Base-by-base conservation (phyloP, 2,329 filamentous ascomycete species). In the Ilyonectria destructans region DNA sequence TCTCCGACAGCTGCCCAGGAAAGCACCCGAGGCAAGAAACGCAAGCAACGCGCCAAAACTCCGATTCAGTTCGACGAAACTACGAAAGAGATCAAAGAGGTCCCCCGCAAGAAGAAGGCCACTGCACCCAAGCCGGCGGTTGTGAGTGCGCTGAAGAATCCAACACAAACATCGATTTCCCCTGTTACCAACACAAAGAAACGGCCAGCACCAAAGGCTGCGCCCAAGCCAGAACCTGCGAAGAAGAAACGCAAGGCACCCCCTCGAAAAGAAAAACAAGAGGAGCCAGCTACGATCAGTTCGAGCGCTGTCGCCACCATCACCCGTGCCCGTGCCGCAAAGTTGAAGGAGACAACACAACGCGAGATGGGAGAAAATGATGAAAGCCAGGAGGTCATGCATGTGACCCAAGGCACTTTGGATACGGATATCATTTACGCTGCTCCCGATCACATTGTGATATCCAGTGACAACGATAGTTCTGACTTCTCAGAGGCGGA, bases 41-140 rank as follows among this genome's bases (percentile, higher is more conserved):
- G 72, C n/a, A 80, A 73, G 57, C 81, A 82, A 67, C 72, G 78
- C 26, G 72, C 80, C 1, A 82, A 82, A 52, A 62, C 77, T 1
- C 78, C 81, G 1, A 61, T 82, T 2, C 64, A 75, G 4, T 80
- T 82, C 15, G 76, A 82, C 57, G 71, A 76, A 9, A n/a, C 57
- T 1, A 82, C 77, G 6, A 74, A 78, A 12, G 67, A 74, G 7
- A 68, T 80, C 2, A 76, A 72, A 26, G 69, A 74, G 6, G 19
- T 49, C 5, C 58, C 62, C 7, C 43, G 9, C 26, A 49, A 52
- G 4, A 71, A 62, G 21, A 61, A 61, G 17, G 23, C 55, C 7
- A 49, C 12, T 1, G 54, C 59, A 9, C 15, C 21, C 2, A 68
- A 56, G 29, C 70, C 69, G 52, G 56, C 68, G 0, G 63, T 75